phyloP scores from a whole-genome alignment of 192 early-diverging fungal genomes.

The Gaertneriomyces semiglobifer region DNA sequence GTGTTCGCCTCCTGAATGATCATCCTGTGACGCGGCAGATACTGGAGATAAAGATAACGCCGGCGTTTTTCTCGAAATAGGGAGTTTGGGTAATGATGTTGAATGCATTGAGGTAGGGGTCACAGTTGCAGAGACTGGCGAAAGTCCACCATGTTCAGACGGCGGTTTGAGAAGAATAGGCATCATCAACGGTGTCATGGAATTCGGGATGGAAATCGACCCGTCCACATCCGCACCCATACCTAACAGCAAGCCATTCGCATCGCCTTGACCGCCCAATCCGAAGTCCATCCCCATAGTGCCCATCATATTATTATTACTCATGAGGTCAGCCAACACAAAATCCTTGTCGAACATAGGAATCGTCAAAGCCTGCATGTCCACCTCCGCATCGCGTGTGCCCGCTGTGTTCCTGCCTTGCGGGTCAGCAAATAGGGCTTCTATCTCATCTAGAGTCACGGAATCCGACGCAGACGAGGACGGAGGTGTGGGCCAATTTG shows the following conservation, averaged over 20 bases:
- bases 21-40: slow-evolving; percentile 14
- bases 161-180: background rate
- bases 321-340: slow-evolving; percentile 21
- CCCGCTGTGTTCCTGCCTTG: background rate
- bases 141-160: background rate
- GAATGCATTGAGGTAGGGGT: background rate
- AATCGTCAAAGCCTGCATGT: background rate
- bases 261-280: background rate
- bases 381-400: background rate
- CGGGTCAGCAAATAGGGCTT: slow-evolving; percentile 14
- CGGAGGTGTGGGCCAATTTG: background rate
- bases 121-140: background rate
- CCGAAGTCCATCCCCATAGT: background rate
- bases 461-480: background rate
- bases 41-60: slow-evolving; percentile 16
- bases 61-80: background rate
- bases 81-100: background rate
- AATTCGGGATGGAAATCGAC: background rate
- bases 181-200: background rate
- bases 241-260: background rate
- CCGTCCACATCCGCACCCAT: background rate
- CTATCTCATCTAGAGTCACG: slow-evolving; percentile 2
- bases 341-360: slow-evolving; percentile 10
- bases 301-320: background rate
- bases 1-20: slow-evolving; percentile 6